Base-by-base conservation (phyloP, 176 grass and related monocot species). In the Lolium rigidum region DNA sequence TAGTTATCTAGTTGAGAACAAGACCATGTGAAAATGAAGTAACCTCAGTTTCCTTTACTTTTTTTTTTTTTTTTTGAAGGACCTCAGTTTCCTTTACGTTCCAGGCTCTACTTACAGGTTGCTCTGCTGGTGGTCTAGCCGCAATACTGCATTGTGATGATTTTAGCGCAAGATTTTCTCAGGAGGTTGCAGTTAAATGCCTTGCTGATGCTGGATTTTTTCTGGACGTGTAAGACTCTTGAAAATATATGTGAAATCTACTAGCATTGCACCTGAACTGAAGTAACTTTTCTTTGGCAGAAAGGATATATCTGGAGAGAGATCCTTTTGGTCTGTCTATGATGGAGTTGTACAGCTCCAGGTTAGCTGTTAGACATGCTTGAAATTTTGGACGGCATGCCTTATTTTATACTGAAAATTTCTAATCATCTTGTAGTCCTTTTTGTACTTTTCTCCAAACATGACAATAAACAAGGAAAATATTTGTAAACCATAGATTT, bases 61-160 rank as follows among this genome's bases (percentile, higher is more conserved):
- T n/a, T n/a, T n/a, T n/a, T n/a, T n/a, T n/a, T n/a, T n/a, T n/a
- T n/a, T n/a, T n/a, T n/a, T n/a, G n/a, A n/a, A n/a, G n/a, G n/a
- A 64, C 52, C 37, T 77, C 4, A 43, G 15, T 56, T 73, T 81
- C 82, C 41, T n/a, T 22, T 75, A 57, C 13, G 50, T 58, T 91
- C 46, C 83, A 97, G 95, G 89, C 92, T 4, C 82, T 97, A 35
- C 90, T 97, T 59, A 80, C 89, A 22, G 92, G 95, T 37, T 94
- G 92, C n/a, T 97, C 95, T 88, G 95, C 95, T 85, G 95, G 95
- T 82, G 87, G 87, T 60, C 87, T 93, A 76, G 91, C 95, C 61
- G 81, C 92, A 3, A 67, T 91, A 7, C 82, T 98, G 43, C 92
- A 98, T 67, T 98, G 95, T 65, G 85, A 95, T 85, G 86, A 98